These are phyloP conservation scores for Anthostomella pinea DNA, from an alignment of 2,329 filamentous ascomycete species.

Conservation along the genomic window DNA sequence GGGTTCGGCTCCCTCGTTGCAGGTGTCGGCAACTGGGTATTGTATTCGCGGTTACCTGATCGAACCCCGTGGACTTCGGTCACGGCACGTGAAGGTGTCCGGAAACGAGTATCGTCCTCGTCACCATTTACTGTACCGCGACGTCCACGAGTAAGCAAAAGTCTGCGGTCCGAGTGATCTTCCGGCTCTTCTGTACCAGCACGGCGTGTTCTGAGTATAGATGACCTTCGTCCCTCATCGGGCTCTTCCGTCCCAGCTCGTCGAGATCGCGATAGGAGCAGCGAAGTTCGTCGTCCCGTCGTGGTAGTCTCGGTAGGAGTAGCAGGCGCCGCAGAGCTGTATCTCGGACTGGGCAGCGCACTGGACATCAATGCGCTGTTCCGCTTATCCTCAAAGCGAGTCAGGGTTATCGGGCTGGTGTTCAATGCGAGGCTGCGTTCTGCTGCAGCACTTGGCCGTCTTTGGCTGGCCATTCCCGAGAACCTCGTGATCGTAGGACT, in stretches of 20 bases:
- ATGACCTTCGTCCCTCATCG: constrained; percentile 49
- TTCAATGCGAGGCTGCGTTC: constrained; percentile 39
- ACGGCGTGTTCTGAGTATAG: constrained; percentile 44
- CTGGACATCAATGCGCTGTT: constrained; percentile 44
- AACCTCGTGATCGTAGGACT: constrained; percentile 48
- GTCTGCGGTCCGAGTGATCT: constrained; percentile 38
- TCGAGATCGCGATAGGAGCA: constrained; percentile 45
- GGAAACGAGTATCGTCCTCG: constrained; percentile 48
- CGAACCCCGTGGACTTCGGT: constrained; percentile 49
- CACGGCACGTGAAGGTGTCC: constrained; percentile 56
- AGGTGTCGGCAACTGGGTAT: constrained; percentile 34
- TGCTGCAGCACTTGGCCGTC: constrained; percentile 36
- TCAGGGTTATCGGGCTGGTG: constrained; percentile 46
- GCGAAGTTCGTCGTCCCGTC: constrained; percentile 51
- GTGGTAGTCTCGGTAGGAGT: constrained; percentile 38
- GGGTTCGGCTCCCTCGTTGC: constrained; percentile 32
- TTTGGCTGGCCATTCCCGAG: constrained; percentile 33
- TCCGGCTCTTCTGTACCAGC: constrained; percentile 48
- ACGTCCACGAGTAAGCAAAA: constrained; percentile 44
- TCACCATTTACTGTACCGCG: constrained; percentile 47
- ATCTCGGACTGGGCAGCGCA: constrained; percentile 44
- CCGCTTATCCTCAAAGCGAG: constrained; percentile 53
- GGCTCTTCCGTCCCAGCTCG: constrained; percentile 50
- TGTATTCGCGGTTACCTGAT: constrained; percentile 39
- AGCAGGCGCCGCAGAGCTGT: constrained; percentile 35